These are phyloP conservation scores for Glebionis coronaria DNA, from an alignment of 129 eudicot species.

Conservation along the genomic window DNA sequence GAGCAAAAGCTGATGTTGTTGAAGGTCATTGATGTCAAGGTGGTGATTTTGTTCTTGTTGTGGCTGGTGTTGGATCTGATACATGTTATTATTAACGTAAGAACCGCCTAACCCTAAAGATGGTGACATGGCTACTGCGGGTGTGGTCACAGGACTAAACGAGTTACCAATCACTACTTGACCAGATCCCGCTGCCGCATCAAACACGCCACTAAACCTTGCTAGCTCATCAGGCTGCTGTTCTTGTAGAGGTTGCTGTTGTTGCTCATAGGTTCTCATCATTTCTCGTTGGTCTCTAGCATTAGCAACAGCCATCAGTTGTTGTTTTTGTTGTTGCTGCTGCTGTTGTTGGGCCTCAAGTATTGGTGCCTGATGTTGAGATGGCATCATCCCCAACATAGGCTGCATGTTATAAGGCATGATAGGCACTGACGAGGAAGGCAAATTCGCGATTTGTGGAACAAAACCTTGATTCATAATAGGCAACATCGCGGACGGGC, in stretches of 20 bases:
- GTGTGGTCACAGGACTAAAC: conserved; percentile 21
- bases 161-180: conserved; percentile 21
- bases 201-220: conserved; percentile 25
- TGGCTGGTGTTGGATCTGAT: conserved; percentile 39
- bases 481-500: conserved; percentile 52
- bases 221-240: conserved; percentile 10
- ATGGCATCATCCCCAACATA: conserved; percentile 24
- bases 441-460: conserved; percentile 27
- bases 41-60: conserved; percentile 18
- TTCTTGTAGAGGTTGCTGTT: conserved; percentile 5
- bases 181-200: conserved; percentile 26
- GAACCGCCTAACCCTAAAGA: conserved; percentile 40
- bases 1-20: conserved; percentile 19
- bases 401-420: conserved; percentile 49
- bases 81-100: conserved; percentile 23
- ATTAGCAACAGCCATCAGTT: conserved; percentile 34
- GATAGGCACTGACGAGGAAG: conserved; percentile 20
- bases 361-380: conserved; percentile 28
- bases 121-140: conserved; percentile 29
- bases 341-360: conserved; percentile 11
- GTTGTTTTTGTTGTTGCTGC: conserved; percentile 35
- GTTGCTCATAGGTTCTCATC: conserved; percentile 24
- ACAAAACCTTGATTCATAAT: conserved; percentile 40
- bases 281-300: conserved; percentile 35
- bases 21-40: conserved; percentile 7